Conservation (phyloP, 1,284 basidiomycete genomes). For the Agaricales sp. region DNA sequence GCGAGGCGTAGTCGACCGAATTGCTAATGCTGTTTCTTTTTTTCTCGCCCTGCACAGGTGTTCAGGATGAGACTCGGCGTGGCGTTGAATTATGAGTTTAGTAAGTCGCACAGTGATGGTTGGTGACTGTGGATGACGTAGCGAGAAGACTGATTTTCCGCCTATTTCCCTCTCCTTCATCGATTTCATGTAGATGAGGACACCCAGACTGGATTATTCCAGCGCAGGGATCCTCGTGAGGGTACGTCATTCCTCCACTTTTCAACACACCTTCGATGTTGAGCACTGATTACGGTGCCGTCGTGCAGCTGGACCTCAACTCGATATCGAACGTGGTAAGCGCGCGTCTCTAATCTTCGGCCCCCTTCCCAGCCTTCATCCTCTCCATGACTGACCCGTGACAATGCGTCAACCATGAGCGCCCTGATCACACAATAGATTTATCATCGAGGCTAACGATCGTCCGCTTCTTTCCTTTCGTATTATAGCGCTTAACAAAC, state of each 20-base stretch:
- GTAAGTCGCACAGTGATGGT: neutral
- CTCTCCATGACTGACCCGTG: neutral
- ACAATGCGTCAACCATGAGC: no score
- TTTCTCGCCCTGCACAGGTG: constrained; percentile 24
- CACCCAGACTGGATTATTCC: constrained; percentile 69
- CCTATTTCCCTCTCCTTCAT: neutral
- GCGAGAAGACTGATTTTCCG: no score
- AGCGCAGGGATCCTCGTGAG: constrained; percentile 75
- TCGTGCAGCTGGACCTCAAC: constrained; percentile 65
- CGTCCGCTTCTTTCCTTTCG: no score
- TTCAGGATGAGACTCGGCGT: constrained; percentile 78
- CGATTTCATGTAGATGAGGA: constrained; percentile 44
- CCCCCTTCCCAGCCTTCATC: neutral
- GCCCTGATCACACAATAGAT: no score
- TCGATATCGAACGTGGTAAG: constrained; percentile 76
- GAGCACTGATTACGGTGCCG: neutral
- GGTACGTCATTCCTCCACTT: constrained; percentile 24
- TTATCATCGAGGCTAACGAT: no score
- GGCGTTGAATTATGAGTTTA: constrained; percentile 68
- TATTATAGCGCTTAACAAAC: constrained; percentile 67
- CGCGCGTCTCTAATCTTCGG: constrained; percentile 4
- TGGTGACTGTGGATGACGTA: neutral
- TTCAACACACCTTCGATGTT: neutral
- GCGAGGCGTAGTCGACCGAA: no score
- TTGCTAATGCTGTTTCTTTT: no score